Base-by-base conservation (phyloP, 129 eudicot genomes). In the Saposhnikovia divaricata region DNA sequence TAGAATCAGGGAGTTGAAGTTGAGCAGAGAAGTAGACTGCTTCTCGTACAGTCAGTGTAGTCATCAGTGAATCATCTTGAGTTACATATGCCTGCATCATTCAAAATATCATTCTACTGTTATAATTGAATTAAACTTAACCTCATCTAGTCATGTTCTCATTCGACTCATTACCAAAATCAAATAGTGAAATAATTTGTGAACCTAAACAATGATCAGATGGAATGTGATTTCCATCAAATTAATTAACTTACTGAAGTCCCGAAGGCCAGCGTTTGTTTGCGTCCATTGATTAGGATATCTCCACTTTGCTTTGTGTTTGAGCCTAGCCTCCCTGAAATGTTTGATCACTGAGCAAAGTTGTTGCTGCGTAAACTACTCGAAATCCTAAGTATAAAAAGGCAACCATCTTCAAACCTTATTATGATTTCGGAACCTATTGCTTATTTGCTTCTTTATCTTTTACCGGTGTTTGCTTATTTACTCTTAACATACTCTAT, bases 1-100 rank as follows among this genome's bases (percentile, higher is more conserved):
- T 91, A 77, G 89, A 79, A 75, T 85, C 85, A 2, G 96, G 97
- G 14, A 93, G 89, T 44, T 89, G 98, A 31, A 93, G 93, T 21
- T 85, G 93, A 14, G 98, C 97, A 0, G 98, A 93, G 85, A 88
- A 93, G 86, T 87, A 81, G 19, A 93, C 85, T 9, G 87, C 93
- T 87, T 93, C 97, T 27, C 85, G 75, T 12, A 91, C 97, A 0
- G 98, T 88, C 42, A 93, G 84, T 63, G 98, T 91, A 46, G 90
- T 84, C 85, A 93, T 87, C 12, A 93, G 76, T 55, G 95, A 78
- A 19, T 93, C 98, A 10, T 93, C 98, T 91, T 93, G 98, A 28
- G 97, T 89, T 73, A 93, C 98, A 80, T 91, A 93, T 46, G 98
- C 96, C 98, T 93, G 75, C 9, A 77, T 21, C 86, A 39, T 80